A percentile compares a stretch with the other conserved stretches of the same genome.
Evolutionary conservation across 768 basidiomycete species (phyloP).

Genomic region (Tubosaeta sp.): DNA sequence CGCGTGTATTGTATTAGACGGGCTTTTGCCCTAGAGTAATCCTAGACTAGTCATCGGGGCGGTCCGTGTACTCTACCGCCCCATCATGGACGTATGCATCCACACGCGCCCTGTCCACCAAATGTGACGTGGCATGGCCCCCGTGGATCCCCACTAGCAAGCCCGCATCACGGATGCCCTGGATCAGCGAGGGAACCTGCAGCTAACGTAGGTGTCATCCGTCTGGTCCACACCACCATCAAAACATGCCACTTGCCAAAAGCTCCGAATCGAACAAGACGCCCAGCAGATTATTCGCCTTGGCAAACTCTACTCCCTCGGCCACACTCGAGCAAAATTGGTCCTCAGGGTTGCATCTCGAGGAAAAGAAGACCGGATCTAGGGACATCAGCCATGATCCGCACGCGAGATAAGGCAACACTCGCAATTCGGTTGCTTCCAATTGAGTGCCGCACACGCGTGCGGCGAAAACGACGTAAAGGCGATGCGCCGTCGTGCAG

Average conservation of each 20-base stretch:
- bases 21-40: constrained; percentile 24
- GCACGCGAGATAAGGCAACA: constrained; percentile 15
- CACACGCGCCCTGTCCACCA: constrained; percentile 46
- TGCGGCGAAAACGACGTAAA: constrained; percentile 91
- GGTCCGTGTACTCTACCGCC: constrained; percentile 64
- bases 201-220: constrained; percentile 33
- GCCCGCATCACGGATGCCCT: constrained; percentile 84
- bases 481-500: constrained; percentile 72
- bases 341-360: constrained; percentile 55
- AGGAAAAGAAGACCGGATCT: constrained; percentile 96
- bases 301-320: constrained; percentile 91
- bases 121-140: constrained; percentile 37
- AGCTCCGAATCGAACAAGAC: constrained; percentile 84
- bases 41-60: constrained; percentile 43
- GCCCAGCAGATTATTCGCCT: constrained; percentile 88
- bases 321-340: constrained; percentile 61
- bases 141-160: constrained; percentile 85
- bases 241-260: constrained; percentile 51
- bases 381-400: constrained; percentile 20
- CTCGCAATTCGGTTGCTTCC: constrained; percentile 99
- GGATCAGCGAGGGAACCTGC: constrained; percentile 85
- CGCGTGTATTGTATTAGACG: constrained; percentile 12
- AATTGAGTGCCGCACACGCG: constrained; percentile 87
- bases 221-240: constrained; percentile 1
- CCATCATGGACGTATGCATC: constrained; percentile 69